Evolutionary conservation across 2,329 filamentous ascomycete genomes (phyloP).

Genomic region (Fusarium pseudoanthophilum): DNA sequence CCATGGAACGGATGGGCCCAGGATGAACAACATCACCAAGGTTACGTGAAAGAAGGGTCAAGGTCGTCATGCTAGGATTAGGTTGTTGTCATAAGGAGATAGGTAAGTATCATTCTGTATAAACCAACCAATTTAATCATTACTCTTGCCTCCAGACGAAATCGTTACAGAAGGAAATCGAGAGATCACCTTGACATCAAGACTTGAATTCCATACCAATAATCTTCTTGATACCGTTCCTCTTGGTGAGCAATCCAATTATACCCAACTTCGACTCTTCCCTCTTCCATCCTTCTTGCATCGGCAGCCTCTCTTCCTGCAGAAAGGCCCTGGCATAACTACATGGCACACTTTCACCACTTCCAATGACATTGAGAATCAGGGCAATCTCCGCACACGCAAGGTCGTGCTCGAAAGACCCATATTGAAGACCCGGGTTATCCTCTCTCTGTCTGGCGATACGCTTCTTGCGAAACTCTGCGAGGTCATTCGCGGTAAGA

Average conservation of each 20-base stretch:
- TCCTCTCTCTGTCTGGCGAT: constrained; percentile 30
- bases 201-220: constrained; percentile 18
- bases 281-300: constrained; percentile 34
- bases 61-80: background rate
- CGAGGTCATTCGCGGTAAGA: constrained; percentile 34
- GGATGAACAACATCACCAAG: background rate
- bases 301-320: constrained; percentile 31
- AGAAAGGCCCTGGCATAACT: constrained; percentile 30
- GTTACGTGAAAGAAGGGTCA: background rate
- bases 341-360: constrained; percentile 25
- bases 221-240: constrained; percentile 22
- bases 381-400: constrained; percentile 38
- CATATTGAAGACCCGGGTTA: constrained; percentile 33
- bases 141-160: background rate
- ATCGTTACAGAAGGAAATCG: background rate
- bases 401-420: constrained; percentile 27
- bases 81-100: background rate
- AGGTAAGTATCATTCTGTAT: background rate
- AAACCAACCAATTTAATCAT: background rate
- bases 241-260: constrained; percentile 13
- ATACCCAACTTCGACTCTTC: constrained; percentile 20
- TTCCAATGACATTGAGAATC: constrained; percentile 35
- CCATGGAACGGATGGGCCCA: background rate
- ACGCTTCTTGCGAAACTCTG: constrained; percentile 32
- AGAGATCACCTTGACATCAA: background rate